Evolutionary conservation across 2,329 filamentous ascomycete genomes (phyloP), one percentile per base, ranked within the genome.

Genomic region (Trichoderma simmonsii): DNA sequence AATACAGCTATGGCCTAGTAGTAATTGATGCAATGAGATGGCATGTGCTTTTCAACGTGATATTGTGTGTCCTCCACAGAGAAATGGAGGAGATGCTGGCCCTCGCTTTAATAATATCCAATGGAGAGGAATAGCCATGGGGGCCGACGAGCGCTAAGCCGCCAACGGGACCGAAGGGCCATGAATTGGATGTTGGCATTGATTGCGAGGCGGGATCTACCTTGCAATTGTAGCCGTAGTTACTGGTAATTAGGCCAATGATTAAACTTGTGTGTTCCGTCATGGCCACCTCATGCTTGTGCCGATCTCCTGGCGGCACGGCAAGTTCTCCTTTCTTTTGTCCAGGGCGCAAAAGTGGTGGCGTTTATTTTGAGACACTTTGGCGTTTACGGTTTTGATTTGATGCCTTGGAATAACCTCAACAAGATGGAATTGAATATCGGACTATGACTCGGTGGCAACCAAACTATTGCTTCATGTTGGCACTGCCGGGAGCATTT

Each of bases 11-110:
- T 60, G 43, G 15, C 34, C 11, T 61, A 36, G 30, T 67, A 48
- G 26, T 69, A 69, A 69, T 61, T 69, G 66, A 69, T 69, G 39
- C 66, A 66, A 69, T 69, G 66, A 69, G 66, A 60, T 69, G 66
- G 66, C 48, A 21, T 12, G 26, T 43, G 21, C 30, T 11, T 48
- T 28, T 8, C 28, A 24, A 28, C 15, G 26, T 60, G 11, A 54
- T 54, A 21, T 51, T 21, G n/a, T 54, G n/a, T 54, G 48, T 14
- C 4, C 3, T 54, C 4, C 14, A 36, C 24, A 21, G 24, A 14
- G 21, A 24, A 54, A 24, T 43, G 39, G 11, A 12, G 2, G 9
- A 51, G n/a, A 48, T 11, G 43, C 9, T 24, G 43, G n/a, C 43
- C 12, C n/a, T 48, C n/a, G 43, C n/a, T 24, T 51, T 51, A 51